These are phyloP conservation scores for Claviceps digitariae DNA, from an alignment of 2,329 filamentous ascomycete species.

Conservation along the genomic window DNA sequence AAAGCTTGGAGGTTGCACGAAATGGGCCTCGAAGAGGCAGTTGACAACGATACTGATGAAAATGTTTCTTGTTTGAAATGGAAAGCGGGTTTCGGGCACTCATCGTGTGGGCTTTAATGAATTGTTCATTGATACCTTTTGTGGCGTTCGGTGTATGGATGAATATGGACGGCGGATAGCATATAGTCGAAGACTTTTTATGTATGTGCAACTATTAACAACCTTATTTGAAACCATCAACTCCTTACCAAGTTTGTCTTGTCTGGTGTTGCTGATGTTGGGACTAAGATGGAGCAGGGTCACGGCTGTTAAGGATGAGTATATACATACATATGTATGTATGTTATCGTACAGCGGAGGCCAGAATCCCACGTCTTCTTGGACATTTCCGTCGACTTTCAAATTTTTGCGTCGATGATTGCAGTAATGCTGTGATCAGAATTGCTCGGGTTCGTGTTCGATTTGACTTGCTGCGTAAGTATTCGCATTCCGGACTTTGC, in stretches of 20 bases:
- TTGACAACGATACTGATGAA: not conserved
- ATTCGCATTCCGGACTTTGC: too few relatives aligned
- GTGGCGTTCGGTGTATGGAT: constrained; percentile 1
- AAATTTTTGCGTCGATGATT: too few relatives aligned
- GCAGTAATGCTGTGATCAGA: too few relatives aligned
- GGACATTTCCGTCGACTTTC: too few relatives aligned
- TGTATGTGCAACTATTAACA: not conserved
- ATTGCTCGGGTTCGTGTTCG: too few relatives aligned
- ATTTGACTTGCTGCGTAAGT: too few relatives aligned
- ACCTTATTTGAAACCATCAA: not conserved
- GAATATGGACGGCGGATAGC: not conserved
- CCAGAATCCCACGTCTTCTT: too few relatives aligned
- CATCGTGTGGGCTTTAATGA: not conserved
- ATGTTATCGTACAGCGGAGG: too few relatives aligned
- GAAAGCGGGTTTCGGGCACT: not conserved
- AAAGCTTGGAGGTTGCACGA: constrained; percentile 6
- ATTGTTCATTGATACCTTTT: constrained; percentile 3
- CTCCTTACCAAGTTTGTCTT: not conserved
- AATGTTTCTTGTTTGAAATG: not conserved
- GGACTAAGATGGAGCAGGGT: not conserved
- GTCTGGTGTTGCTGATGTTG: not conserved
- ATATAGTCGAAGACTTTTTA: not conserved
- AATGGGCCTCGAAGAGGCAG: not conserved
- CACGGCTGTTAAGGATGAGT: too few relatives aligned
- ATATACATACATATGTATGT: too few relatives aligned